Conservation (phyloP, 2,329 filamentous ascomycete species). For the Fusarium luffae region DNA sequence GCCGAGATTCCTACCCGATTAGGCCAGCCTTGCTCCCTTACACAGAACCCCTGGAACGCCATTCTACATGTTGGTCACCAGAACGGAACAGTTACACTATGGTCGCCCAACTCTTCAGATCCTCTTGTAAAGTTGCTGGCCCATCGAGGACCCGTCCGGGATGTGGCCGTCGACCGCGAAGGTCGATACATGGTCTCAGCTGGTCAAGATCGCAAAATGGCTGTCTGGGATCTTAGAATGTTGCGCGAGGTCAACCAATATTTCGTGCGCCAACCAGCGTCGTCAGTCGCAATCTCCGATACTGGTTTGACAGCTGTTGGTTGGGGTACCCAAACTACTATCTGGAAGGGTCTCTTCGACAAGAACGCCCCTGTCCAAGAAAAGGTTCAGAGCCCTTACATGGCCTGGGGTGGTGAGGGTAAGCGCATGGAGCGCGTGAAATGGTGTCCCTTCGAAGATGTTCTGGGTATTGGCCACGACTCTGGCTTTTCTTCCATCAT, state of each 20-base stretch:
- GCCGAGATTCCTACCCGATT: conserved; percentile 86
- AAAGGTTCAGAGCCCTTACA: conserved; percentile 88
- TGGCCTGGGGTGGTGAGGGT: conserved; percentile 91
- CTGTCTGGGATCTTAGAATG: conserved; percentile 95
- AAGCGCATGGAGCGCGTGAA: conserved; percentile 80
- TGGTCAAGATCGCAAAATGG: conserved; percentile 89
- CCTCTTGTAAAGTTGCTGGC: conserved; percentile 91
- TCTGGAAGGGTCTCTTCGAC: conserved; percentile 92
- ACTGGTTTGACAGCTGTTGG: conserved; percentile 87
- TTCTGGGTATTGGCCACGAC: conserved; percentile 86
- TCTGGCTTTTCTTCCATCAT: conserved; percentile 90
- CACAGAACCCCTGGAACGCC: conserved; percentile 92
- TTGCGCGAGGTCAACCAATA: conserved; percentile 94
- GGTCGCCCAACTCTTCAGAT: conserved; percentile 91
- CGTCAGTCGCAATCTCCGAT: conserved; percentile 89
- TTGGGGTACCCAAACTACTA: conserved; percentile 87
- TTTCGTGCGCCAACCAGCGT: conserved; percentile 82
- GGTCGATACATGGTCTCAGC: conserved; percentile 96
- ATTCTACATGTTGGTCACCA: conserved; percentile 93
- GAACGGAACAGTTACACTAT: conserved; percentile 92
- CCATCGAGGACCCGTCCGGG: conserved; percentile 88
- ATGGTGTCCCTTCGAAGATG: conserved; percentile 96
- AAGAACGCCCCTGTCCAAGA: conserved; percentile 76
- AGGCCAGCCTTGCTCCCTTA: conserved; percentile 83
- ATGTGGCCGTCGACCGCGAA: conserved; percentile 85